These are phyloP conservation scores for Phytophthora idaei DNA, from an alignment of 352 stramenopile genomes.

Conservation along the genomic window DNA sequence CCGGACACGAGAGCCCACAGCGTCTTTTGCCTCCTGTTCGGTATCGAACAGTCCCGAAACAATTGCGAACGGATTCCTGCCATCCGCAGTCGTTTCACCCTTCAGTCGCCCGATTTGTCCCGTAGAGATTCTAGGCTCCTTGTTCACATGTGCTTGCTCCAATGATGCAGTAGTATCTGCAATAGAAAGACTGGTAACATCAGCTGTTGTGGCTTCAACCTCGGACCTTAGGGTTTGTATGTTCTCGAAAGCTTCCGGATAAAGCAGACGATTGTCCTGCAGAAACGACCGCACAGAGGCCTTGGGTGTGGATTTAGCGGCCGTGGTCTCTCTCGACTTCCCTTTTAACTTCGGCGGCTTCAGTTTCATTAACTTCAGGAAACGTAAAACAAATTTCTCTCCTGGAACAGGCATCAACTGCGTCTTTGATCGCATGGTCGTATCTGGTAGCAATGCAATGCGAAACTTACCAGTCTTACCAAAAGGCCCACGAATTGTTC, in stretches of 20 bases:
- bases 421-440: not conserved
- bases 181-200: not conserved
- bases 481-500: conserved; percentile 71
- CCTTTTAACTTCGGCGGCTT: conserved; percentile 43
- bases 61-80: conserved; percentile 71
- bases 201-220: not conserved
- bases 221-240: too few relatives aligned
- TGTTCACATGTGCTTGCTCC: not conserved
- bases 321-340: conserved; percentile 11
- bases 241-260: conserved; percentile 45
- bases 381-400: conserved; percentile 60
- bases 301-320: conserved; percentile 8
- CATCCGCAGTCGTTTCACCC: conserved; percentile 64
- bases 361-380: conserved; percentile 57
- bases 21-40: conserved; percentile 46
- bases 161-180: not conserved
- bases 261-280: conserved; percentile 50
- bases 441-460: conserved; percentile 34
- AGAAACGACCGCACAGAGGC: conserved; percentile 32
- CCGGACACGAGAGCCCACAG: conserved; percentile 31
- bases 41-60: conserved; percentile 59
- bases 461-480: conserved; percentile 85
- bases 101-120: conserved; percentile 71
- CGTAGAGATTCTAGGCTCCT: not conserved
- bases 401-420: conserved; percentile 30